A percentile compares a stretch with the other conserved stretches of the same genome.
Conservation (phyloP, 495 filamentous ascomycete species). For the Daldinia decipiens region DNA sequence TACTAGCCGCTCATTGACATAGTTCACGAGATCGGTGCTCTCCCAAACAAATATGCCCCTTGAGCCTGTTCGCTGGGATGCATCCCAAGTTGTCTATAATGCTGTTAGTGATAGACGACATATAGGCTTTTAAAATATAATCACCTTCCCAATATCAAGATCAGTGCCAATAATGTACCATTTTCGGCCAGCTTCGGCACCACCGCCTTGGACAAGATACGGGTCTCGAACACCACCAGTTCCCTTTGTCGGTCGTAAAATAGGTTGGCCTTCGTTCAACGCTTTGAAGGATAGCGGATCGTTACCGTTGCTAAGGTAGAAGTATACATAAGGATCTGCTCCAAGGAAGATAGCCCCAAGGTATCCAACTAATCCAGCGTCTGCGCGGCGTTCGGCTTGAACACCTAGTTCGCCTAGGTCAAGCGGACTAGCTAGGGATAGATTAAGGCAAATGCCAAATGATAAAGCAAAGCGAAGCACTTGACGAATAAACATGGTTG, state of each 20-base stretch:
- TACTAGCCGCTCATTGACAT: slow-evolving; percentile 59
- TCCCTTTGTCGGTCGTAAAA: slow-evolving; percentile 61
- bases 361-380: slow-evolving; percentile 57
- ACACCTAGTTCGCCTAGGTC: slow-evolving; percentile 36
- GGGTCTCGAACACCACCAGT: slow-evolving; percentile 63
- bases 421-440: slow-evolving; percentile 34
- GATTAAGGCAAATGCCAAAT: slow-evolving; percentile 17
- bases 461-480: slow-evolving; percentile 28
- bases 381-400: slow-evolving; percentile 47
- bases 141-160: slow-evolving; percentile 60
- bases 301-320: slow-evolving; percentile 64
- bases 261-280: slow-evolving; percentile 58
- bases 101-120: slow-evolving; percentile 13
- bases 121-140: neutral
- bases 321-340: slow-evolving; percentile 63
- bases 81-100: slow-evolving; percentile 61
- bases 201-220: slow-evolving; percentile 58
- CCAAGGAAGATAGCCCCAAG: slow-evolving; percentile 65
- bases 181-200: slow-evolving; percentile 59
- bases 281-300: slow-evolving; percentile 58
- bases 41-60: slow-evolving; percentile 66
- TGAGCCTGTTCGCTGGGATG: slow-evolving; percentile 59
- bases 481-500: slow-evolving; percentile 31
- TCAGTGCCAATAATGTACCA: slow-evolving; percentile 67
- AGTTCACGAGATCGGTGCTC: slow-evolving; percentile 61